Evolutionary conservation across 2,329 filamentous ascomycete species (phyloP), one percentile per base, ranked within the genome.

Genomic region (Penicillium brevicompactum): DNA sequence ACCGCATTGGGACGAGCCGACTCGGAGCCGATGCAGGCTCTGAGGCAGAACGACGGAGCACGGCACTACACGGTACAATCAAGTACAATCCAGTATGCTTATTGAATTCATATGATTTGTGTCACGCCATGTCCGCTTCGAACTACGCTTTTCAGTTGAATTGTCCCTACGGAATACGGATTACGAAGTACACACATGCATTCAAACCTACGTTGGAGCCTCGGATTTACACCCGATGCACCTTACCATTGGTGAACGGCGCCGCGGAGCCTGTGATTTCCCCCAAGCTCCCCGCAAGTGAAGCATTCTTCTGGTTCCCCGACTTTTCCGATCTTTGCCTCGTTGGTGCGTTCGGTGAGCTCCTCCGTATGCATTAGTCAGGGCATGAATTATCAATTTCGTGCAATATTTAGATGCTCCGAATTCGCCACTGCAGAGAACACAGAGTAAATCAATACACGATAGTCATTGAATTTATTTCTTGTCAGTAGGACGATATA

Each of bases 321-420:
- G 49, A 45, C 46, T 51, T 47, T 48, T 59, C 61, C 54, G 59
- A 67, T 65, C 64, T 43, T 64, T 65, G 58, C 59, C 65, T 49
- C 58, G 61, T 56, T 51, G 14, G 60, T 53, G 46, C 30, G 48
- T 47, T 53, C 68, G 68, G 68, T 71, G 68, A 69, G 18, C 30
- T 37, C 48, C 24, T 43, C 50, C 50, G 18, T 46, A 8, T 27
- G 5, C 24, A 27, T 27, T 27, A 27, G 24, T 27, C 5, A 27
- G 24, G 5, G 8, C 24, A 8, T 27, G 5, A 8, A 27, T 27
- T 27, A 6, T 27, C 24, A 5, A 27, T 11, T 8, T 41, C 16
- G 37, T 38, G 4, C 38, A 41, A 18, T 8, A 6, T 27, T 27
- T 8, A 27, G 7, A 27, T 5, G 24, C 8, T 18, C 2, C 18